These are phyloP conservation scores for Nothophoma quercina DNA, from an alignment of 2,329 filamentous ascomycete genomes.

Conservation along the genomic window DNA sequence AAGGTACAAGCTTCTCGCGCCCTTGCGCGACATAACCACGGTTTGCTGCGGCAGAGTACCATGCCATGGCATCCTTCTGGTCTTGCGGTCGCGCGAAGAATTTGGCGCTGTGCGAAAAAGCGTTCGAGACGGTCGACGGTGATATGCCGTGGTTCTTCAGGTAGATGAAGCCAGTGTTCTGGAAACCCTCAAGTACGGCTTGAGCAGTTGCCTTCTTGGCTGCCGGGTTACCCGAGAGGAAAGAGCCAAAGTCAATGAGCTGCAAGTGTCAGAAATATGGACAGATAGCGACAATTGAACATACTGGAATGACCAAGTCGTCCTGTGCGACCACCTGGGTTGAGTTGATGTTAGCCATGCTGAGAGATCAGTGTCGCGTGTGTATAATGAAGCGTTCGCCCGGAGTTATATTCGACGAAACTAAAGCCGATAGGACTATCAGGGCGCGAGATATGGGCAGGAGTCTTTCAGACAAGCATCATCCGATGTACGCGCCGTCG, in stretches of 20 bases:
- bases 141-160: slow-evolving; percentile 80
- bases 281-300: slow-evolving; percentile 59
- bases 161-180: slow-evolving; percentile 88
- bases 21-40: slow-evolving; percentile 58
- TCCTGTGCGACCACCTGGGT: slow-evolving; percentile 49
- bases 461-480: slow-evolving; percentile 10
- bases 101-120: slow-evolving; percentile 62
- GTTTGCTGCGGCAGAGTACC: slow-evolving; percentile 57
- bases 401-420: not conserved
- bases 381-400: not conserved
- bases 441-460: slow-evolving; percentile 3
- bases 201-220: slow-evolving; percentile 71
- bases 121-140: slow-evolving; percentile 62
- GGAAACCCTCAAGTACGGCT: slow-evolving; percentile 80
- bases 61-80: slow-evolving; percentile 50
- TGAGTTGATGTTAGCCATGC: slow-evolving; percentile 36
- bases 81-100: slow-evolving; percentile 50
- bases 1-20: slow-evolving; percentile 50
- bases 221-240: slow-evolving; percentile 68
- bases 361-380: not conserved
- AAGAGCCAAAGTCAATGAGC: slow-evolving; percentile 81
- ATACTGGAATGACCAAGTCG: slow-evolving; percentile 50
- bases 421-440: not conserved
- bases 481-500: slow-evolving; percentile 14
- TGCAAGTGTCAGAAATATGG: slow-evolving; percentile 42